Base-by-base conservation (phyloP, 441 rosid species). In the Pelargonium myrrhifolium region DNA sequence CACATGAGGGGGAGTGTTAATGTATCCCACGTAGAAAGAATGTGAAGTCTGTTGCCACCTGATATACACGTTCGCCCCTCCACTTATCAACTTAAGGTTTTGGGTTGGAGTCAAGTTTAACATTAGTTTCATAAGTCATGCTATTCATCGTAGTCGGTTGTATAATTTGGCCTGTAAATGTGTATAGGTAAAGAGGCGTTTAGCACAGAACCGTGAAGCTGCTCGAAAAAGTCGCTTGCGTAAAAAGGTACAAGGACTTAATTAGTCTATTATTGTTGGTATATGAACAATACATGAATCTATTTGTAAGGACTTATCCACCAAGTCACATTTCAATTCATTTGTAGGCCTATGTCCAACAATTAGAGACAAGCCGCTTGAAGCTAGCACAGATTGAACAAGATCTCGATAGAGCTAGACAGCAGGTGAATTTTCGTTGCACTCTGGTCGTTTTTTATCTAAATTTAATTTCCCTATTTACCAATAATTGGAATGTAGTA, bases 151-250 rank as follows among this genome's bases (percentile, higher is more conserved):
- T 24, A 24, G 28, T 24, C 28, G 3, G 28, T 24, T 24, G 28
- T 24, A 3, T 24, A 24, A 24, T 24, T 24, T 24, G 28, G 28
- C 28, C 1, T 24, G 28, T 24, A 24, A 1, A 24, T 24, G 28
- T 24, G 28, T 24, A 24, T 72, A 91, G 97, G 75, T 87, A 72
- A 96, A 89, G 74, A 87, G 97, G 76, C 88, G 99, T 60, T 96
- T 94, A 58, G 97, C 97, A 21, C 97, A 91, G 79, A 94, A 94
- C 39, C 96, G 97, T 1, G 97, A 94, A 77, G 99, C 99, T 80
- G 97, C 99, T 61, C 93, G 96, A 65, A 94, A 94, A 78, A 87
- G 97, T 74, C 99, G 98, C 65, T 45, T 92, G 79, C 87, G 98
- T 71, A 94, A 92, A 78, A 94, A 94, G 88, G 99, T 92, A 79